These are phyloP conservation scores for Noccaea caerulescens DNA, from an alignment of 345 rosid genomes.

Conservation along the genomic window DNA sequence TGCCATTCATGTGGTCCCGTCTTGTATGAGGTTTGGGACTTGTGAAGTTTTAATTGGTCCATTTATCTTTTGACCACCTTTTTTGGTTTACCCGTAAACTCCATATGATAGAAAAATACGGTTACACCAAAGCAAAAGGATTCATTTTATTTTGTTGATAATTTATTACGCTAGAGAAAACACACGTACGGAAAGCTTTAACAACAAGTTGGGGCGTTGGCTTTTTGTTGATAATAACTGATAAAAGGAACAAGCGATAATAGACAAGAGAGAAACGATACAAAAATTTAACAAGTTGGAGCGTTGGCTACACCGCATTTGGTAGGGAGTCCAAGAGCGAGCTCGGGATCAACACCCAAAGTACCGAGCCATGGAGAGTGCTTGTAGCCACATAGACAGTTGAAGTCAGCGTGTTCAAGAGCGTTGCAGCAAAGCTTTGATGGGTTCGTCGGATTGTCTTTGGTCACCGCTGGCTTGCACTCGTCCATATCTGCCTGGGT, in stretches of 20 bases:
- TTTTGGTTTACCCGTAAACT: neutral
- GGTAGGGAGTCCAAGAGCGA: constrained; percentile 59
- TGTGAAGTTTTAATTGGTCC: constrained; percentile 2
- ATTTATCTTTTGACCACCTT: neutral
- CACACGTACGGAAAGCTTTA: neutral
- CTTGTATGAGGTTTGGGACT: constrained; percentile 17
- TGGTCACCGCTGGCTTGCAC: constrained; percentile 67
- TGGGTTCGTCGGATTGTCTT: constrained; percentile 57
- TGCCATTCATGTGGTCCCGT: neutral
- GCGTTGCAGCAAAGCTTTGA: constrained; percentile 59
- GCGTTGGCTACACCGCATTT: constrained; percentile 23
- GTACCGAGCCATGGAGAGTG: constrained; percentile 55
- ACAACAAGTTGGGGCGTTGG: neutral
- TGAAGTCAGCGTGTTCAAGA: constrained; percentile 53
- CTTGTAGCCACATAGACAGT: constrained; percentile 68
- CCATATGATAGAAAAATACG: neutral
- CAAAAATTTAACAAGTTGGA: constrained; percentile 26
- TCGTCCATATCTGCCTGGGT: constrained; percentile 50
- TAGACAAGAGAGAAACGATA: too few relatives aligned
- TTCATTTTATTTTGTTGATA: neutral
- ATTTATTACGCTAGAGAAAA: neutral
- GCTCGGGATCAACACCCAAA: constrained; percentile 69
- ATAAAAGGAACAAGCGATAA: too few relatives aligned
- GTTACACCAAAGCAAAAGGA: neutral
- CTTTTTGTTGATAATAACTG: too few relatives aligned